These are phyloP conservation scores for Trichoderma asperellum DNA, from an alignment of 2,329 filamentous ascomycete genomes.

Conservation along the genomic window DNA sequence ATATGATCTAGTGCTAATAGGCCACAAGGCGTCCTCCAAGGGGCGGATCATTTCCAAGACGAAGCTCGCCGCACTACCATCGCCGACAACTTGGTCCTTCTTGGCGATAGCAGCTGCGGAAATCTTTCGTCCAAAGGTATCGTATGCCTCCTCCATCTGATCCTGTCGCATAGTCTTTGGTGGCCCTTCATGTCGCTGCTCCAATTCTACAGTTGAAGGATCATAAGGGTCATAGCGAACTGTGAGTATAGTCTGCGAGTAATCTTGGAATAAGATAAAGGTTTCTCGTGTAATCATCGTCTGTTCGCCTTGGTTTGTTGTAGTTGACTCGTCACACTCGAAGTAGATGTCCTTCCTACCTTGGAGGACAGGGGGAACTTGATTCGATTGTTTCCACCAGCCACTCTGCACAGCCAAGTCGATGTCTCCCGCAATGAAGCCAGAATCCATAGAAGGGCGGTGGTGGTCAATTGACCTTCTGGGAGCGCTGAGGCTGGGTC, in stretches of 20 bases:
- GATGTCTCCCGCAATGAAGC: constrained; percentile 85
- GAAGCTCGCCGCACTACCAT: constrained; percentile 78
- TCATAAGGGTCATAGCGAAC: constrained; percentile 78
- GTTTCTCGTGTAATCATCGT: constrained; percentile 77
- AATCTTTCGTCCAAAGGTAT: constrained; percentile 78
- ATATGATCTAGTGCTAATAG: constrained; percentile 86
- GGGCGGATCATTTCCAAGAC: constrained; percentile 79
- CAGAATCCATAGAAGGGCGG: constrained; percentile 75
- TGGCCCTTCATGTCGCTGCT: constrained; percentile 85
- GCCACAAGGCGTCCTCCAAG: constrained; percentile 72
- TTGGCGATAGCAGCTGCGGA: constrained; percentile 69
- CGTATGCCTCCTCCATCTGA: constrained; percentile 85
- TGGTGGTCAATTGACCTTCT: constrained; percentile 73
- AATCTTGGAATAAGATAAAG: constrained; percentile 91
- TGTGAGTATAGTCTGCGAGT: constrained; percentile 89
- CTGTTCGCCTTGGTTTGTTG: constrained; percentile 70
- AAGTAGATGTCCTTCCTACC: constrained; percentile 80
- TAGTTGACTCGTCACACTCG: constrained; percentile 78
- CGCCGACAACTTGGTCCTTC: constrained; percentile 80
- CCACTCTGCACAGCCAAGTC: constrained; percentile 73
- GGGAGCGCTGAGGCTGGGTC: constrained; percentile 39
- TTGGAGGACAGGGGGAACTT: constrained; percentile 80
- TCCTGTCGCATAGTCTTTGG: constrained; percentile 85
- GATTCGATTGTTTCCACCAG: constrained; percentile 87
- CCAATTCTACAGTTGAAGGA: constrained; percentile 71